Base-by-base conservation (phyloP, 1,284 basidiomycete genomes). In the Xerocomus nothofagi region DNA sequence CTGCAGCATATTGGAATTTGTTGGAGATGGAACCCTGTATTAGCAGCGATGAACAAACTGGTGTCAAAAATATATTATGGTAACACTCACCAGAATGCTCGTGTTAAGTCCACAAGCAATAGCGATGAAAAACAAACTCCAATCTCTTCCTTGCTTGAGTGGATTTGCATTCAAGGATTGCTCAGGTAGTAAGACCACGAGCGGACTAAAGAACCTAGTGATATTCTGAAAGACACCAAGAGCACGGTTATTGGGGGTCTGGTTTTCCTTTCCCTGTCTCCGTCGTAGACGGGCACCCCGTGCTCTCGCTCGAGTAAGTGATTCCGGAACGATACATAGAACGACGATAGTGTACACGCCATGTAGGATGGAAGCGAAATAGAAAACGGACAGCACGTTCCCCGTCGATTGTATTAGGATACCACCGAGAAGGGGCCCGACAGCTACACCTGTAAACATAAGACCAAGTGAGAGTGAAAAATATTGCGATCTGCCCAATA, bases 381-480 rank as follows among this genome's bases (percentile, higher is more conserved):
- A 93, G 73, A 93, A 93, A 18, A 88, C 82, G 0, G 80, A 79
- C 45, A 93, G 70, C 11, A 83, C 68, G 15, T 63, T 57, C 7
- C 77, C 78, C 0, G 85, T 87, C 21, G 70, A 64, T 37, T 71
- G 76, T 59, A 92, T 82, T 31, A 92, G 62, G 23, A 87, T 54
- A 32, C 80, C 77, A 14, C 90, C 90, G 0, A 93, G 51, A 3
- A 81, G 76, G 0, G 92, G 92, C 0, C 92, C 92, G 10, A 87
- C 24, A 0, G 84, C 84, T 60, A 88, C 76, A 11, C 91, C 89
- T 15, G 73, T 61, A 58, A 83, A 88, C 34, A 83, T 52, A 1
- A 88, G 67, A 2, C 88, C 88, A 3, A 82, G 66, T 43, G 70
- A 73, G 33, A 86, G 67, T 0, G 88, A 85, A 62, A 89, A 85